Conservation (phyloP, 2,329 filamentous ascomycete species). For the Chaetomiaceae sp. region DNA sequence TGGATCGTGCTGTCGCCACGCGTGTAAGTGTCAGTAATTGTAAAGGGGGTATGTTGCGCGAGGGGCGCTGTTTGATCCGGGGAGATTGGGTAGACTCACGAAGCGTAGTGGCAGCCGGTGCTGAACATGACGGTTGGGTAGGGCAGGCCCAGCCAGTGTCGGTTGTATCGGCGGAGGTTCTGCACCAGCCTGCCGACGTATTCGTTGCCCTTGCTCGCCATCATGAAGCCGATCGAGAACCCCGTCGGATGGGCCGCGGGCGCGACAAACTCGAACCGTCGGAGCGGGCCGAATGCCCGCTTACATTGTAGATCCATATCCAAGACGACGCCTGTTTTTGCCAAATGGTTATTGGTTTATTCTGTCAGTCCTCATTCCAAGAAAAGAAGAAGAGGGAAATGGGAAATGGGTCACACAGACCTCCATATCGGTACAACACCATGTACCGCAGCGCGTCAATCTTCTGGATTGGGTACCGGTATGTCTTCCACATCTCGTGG, state of each 20-base stretch:
- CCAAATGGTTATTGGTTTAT: neutral
- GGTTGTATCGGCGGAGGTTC: conserved; percentile 33
- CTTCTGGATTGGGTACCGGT: conserved; percentile 27
- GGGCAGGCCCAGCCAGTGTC: conserved; percentile 36
- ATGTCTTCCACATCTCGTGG: conserved; percentile 22
- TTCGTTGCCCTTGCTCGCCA: conserved; percentile 32
- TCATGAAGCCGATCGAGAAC: conserved; percentile 40
- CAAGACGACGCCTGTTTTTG: conserved; percentile 19
- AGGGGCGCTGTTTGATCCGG: too few species aligned
- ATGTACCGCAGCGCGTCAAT: conserved; percentile 31
- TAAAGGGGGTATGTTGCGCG: too few species aligned
- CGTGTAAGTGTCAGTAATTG: neutral
- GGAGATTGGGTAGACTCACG: conserved; percentile 26
- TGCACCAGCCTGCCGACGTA: conserved; percentile 33
- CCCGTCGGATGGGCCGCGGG: conserved; percentile 37
- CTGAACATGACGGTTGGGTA: conserved; percentile 41
- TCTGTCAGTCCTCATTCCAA: too few species aligned
- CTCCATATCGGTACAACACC: conserved; percentile 27
- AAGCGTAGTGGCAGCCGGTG: conserved; percentile 40
- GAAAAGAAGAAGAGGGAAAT: neutral
- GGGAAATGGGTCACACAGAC: neutral
- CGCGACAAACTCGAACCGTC: conserved; percentile 38
- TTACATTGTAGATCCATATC: conserved; percentile 38
- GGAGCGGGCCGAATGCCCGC: conserved; percentile 35
- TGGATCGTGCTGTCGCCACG: conserved; percentile 32